Conservation (phyloP, 441 rosid species). For the Euphorbia corollata region DNA sequence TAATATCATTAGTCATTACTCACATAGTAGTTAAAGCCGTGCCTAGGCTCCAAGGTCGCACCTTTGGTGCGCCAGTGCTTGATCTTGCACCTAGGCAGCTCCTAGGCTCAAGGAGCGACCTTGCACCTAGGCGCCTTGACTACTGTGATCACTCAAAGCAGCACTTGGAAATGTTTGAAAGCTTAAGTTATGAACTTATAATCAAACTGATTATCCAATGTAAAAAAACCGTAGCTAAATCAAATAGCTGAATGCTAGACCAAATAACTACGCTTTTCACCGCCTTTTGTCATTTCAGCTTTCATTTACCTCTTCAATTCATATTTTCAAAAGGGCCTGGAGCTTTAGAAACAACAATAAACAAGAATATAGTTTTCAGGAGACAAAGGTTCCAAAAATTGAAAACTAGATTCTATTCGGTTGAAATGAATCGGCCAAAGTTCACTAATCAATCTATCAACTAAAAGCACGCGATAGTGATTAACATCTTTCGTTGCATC, state of each 20-base stretch:
- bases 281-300: not conserved
- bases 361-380: not conserved
- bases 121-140: too few species aligned
- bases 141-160: too few species aligned
- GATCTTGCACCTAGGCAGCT: too few species aligned
- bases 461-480: not conserved
- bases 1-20: too few species aligned
- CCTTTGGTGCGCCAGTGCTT: too few species aligned
- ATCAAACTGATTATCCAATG: not conserved
- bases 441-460: not conserved
- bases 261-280: not conserved
- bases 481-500: not conserved
- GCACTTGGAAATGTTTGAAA: not conserved
- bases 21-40: too few species aligned
- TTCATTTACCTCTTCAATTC: not conserved
- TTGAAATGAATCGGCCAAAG: not conserved
- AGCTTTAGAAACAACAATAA: not conserved
- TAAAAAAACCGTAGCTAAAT: not conserved
- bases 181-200: not conserved
- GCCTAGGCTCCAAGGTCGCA: too few species aligned
- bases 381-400: not conserved
- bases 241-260: not conserved
- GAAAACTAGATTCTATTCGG: not conserved
- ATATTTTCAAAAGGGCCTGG: not conserved
- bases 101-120: too few species aligned